Conservation (phyloP, 331 rosid genomes). For the Acacia concinna region DNA sequence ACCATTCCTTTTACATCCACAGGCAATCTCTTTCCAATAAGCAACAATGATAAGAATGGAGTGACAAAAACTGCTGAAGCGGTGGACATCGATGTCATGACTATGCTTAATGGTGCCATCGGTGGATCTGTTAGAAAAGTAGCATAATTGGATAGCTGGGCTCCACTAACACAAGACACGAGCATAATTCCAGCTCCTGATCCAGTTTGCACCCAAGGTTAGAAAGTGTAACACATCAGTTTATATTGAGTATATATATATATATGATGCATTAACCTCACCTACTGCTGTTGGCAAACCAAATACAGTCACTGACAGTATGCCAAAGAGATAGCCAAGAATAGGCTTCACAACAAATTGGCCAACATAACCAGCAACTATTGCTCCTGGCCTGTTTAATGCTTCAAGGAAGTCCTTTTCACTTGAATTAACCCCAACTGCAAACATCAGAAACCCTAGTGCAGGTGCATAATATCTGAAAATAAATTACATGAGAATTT, state of each 20-base stretch:
- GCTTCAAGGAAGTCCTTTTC: conserved; percentile 89
- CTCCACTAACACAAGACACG: conserved; percentile 94
- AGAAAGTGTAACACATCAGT: conserved; percentile 22
- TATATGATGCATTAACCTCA: conserved; percentile 36
- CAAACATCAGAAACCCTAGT: conserved; percentile 94
- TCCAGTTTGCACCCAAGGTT: conserved; percentile 35
- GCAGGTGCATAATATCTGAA: conserved; percentile 96
- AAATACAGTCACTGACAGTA: conserved; percentile 57
- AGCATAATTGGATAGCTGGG: conserved; percentile 93
- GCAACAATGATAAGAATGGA: conserved; percentile 76
- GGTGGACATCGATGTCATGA: conserved; percentile 93
- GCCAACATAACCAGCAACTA: conserved; percentile 80
- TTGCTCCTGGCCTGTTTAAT: conserved; percentile 72
- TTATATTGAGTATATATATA: too few relatives aligned
- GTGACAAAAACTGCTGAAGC: conserved; percentile 89
- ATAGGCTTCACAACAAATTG: conserved; percentile 83
- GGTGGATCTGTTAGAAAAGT: conserved; percentile 82
- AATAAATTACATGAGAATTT: not conserved
- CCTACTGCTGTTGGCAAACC: conserved; percentile 86
- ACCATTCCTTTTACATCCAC: conserved; percentile 97
- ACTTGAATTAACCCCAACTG: conserved; percentile 95
- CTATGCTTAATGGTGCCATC: conserved; percentile 92
- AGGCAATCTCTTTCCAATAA: conserved; percentile 92
- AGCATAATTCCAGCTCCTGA: conserved; percentile 91
- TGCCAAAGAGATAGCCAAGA: conserved; percentile 83